Percentiles rank a stretch among this genome's conserved stretches.
Conservation (phyloP, 345 rosid genomes). For the Hibiscus syriacus region DNA sequence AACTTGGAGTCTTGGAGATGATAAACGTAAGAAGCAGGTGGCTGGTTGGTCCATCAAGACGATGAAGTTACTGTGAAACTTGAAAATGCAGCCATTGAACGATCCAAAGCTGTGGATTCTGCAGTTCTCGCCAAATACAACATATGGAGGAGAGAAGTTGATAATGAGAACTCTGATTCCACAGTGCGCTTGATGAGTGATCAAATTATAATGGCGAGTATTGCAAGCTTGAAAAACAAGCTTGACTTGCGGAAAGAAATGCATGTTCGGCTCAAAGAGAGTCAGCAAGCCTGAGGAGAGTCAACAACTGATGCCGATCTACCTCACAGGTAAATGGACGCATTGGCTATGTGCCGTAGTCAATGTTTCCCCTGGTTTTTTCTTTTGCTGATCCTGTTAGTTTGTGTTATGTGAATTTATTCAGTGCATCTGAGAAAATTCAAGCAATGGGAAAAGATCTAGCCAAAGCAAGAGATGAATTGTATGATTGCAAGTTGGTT, state of each 20-base stretch:
- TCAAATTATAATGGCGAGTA: constrained; percentile 90
- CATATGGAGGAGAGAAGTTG: too few relatives aligned
- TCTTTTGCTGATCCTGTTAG: constrained; percentile 7
- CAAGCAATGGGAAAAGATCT: constrained; percentile 86
- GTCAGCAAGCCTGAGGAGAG: constrained; percentile 75
- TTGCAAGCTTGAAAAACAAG: constrained; percentile 76
- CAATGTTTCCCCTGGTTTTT: constrained; percentile 2
- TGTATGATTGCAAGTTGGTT: constrained; percentile 90
- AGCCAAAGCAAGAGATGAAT: constrained; percentile 67
- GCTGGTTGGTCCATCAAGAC: constrained; percentile 55
- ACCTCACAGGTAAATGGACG: constrained; percentile 46
- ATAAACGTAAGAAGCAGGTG: constrained; percentile 73
- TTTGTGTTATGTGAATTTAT: constrained; percentile 10
- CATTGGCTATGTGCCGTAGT: constrained; percentile 1
- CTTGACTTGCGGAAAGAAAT: constrained; percentile 58
- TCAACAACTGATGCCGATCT: constrained; percentile 74
- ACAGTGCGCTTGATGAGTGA: too few relatives aligned
- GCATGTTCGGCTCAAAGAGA: constrained; percentile 70
- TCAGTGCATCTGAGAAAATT: constrained; percentile 70
- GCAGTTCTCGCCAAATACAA: too few relatives aligned
- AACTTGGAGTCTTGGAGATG: constrained; percentile 85
- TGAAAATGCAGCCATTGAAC: constrained; percentile 91
- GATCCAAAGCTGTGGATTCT: too few relatives aligned
- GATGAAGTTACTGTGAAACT: constrained; percentile 70
- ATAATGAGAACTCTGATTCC: too few relatives aligned